Evolutionary conservation across 345 rosid species (phyloP).

Genomic region (Erysimum cheiranthoides): DNA sequence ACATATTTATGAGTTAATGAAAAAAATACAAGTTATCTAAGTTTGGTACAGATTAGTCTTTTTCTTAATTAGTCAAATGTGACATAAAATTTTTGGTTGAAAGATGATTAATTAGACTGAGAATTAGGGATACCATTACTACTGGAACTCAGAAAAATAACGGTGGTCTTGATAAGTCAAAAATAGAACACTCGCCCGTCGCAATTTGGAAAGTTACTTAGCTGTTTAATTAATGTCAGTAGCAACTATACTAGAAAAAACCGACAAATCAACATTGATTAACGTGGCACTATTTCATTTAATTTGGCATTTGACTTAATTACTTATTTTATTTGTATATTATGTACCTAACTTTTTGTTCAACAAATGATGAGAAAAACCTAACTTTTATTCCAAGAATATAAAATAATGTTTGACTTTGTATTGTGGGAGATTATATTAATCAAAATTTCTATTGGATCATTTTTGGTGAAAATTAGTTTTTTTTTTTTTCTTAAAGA

Average conservation of each 20-base stretch:
- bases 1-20: neutral
- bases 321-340: neutral
- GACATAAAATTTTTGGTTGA: neutral
- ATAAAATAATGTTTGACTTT: slow-evolving; percentile 31
- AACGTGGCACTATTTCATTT: slow-evolving; percentile 14
- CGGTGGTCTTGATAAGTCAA: slow-evolving; percentile 7
- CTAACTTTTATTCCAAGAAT: slow-evolving; percentile 6
- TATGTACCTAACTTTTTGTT: slow-evolving; percentile 1
- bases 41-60: neutral
- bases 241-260: no score
- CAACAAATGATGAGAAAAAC: slow-evolving; percentile 14
- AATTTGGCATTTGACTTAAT: slow-evolving; percentile 11
- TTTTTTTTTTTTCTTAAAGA: neutral
- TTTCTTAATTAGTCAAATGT: neutral
- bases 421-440: neutral
- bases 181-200: slow-evolving; percentile 10
- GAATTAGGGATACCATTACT: neutral
- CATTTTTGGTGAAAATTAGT: neutral
- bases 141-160: slow-evolving; percentile 1
- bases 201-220: neutral
- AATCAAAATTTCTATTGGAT: neutral
- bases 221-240: neutral
- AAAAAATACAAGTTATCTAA: neutral
- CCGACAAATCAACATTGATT: slow-evolving; percentile 14
- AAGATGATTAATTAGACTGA: neutral